Evolutionary conservation across 2,329 filamentous ascomycete genomes (phyloP), one percentile per base, ranked within the genome.

Genomic region (Penicillium sp.): DNA sequence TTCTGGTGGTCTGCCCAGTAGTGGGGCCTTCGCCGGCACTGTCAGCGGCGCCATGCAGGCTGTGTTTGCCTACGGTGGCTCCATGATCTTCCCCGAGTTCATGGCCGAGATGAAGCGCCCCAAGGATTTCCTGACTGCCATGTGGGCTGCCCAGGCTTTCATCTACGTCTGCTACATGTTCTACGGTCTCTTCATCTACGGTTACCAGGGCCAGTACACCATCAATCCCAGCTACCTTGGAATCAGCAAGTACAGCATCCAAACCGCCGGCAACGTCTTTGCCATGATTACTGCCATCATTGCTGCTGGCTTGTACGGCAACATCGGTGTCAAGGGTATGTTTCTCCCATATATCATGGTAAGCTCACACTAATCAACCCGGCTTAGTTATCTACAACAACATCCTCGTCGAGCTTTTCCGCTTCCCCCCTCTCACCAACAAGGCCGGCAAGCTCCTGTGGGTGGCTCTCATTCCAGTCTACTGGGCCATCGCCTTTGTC

Each of bases 401-500:
- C 58, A 74, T 87, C 52, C 75, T 83, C 57, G 75, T 81, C 50
- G 81, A 83, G 43, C 60, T 84, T 0, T 77, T 85, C 68, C 69
- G 75, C 10, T 78, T 79, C 41, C 85, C 85, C 0, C 68, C 78
- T 0, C 71, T 87, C 36, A 79, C 78, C 6, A 76, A 74, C 6
- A 77, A 69, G 35, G 69, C 63, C 19, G 85, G 85, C 22, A 86
- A 85, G 64, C 63, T 79, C 27, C 65, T 82, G 49, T 87, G 82
- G 78, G 75, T 77, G 3, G 70, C 58, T 24, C 64, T 85, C 1
- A 79, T 85, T 2, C 85, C 84, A 0, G 65, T 85, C 10, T 87
- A 85, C 73, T 87, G 85, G 85, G 70, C 69, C 13, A 64, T 84
- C 5, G 85, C 85, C 1, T 87, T 86, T 63, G 67, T 84, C 33